Evolutionary conservation across 2,329 filamentous ascomycete species (phyloP).

Genomic region (Cladosporium colombiae): DNA sequence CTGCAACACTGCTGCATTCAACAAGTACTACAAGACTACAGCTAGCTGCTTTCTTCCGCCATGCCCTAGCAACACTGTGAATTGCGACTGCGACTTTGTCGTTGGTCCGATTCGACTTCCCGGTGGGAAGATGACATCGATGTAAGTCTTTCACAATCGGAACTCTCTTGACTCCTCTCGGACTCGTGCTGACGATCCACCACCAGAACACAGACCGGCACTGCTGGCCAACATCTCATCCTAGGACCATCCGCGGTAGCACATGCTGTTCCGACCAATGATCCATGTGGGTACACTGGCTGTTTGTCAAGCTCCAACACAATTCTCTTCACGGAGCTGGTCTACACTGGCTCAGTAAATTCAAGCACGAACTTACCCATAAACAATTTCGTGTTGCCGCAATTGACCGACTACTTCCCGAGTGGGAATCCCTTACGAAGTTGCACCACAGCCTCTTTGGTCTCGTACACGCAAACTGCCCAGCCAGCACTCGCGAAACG

Average conservation of each 20-base stretch:
- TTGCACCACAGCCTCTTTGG: slow-evolving; percentile 24
- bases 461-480: not conserved
- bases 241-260: slow-evolving; percentile 26
- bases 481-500: not conserved
- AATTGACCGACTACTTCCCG: slow-evolving; percentile 28
- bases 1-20: slow-evolving; percentile 28
- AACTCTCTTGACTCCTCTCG: too few relatives aligned
- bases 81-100: slow-evolving; percentile 29
- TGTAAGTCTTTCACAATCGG: slow-evolving; percentile 21
- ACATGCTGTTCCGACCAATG: slow-evolving; percentile 21
- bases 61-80: slow-evolving; percentile 28
- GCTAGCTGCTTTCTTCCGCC: slow-evolving; percentile 23
- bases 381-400: slow-evolving; percentile 22
- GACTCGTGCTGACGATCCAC: too few relatives aligned
- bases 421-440: slow-evolving; percentile 24
- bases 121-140: slow-evolving; percentile 23
- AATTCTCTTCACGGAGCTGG: slow-evolving; percentile 19
- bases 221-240: slow-evolving; percentile 27
- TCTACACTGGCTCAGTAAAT: slow-evolving; percentile 26
- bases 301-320: slow-evolving; percentile 21
- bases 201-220: slow-evolving; percentile 25
- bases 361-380: slow-evolving; percentile 9
- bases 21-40: slow-evolving; percentile 23
- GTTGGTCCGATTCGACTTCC: slow-evolving; percentile 26
- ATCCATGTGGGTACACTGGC: slow-evolving; percentile 16